These are phyloP conservation scores for Colletotrichum cuscutae DNA, from an alignment of 2,329 filamentous ascomycete species.

Conservation along the genomic window DNA sequence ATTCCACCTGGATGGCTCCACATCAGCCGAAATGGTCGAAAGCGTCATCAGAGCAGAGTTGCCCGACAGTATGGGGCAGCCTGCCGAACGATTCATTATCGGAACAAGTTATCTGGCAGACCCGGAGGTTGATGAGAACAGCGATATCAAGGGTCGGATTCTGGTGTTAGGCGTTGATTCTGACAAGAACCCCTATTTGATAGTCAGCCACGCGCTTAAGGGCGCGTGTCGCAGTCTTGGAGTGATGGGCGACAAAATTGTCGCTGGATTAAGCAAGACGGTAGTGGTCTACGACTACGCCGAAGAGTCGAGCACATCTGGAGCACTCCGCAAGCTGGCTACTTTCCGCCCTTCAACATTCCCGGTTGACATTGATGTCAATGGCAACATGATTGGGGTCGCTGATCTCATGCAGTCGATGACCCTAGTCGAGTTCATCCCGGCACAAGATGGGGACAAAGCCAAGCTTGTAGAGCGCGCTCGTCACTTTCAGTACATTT, in stretches of 20 bases:
- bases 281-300: slow-evolving; percentile 69
- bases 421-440: slow-evolving; percentile 78
- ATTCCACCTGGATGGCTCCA: slow-evolving; percentile 65
- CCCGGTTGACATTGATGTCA: slow-evolving; percentile 82
- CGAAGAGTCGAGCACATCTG: slow-evolving; percentile 65
- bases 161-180: slow-evolving; percentile 85
- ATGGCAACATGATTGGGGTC: slow-evolving; percentile 80
- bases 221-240: slow-evolving; percentile 85
- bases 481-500: slow-evolving; percentile 83
- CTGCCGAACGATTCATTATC: slow-evolving; percentile 85
- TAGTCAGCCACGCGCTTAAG: slow-evolving; percentile 76
- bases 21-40: slow-evolving; percentile 79
- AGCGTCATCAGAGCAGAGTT: slow-evolving; percentile 83
- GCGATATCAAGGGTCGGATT: slow-evolving; percentile 75
- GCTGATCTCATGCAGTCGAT: slow-evolving; percentile 95
- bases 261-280: slow-evolving; percentile 91
- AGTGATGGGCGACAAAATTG: slow-evolving; percentile 79
- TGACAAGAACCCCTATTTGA: slow-evolving; percentile 76
- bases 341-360: slow-evolving; percentile 85
- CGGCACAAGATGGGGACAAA: slow-evolving; percentile 64
- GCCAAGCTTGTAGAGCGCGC: slow-evolving; percentile 78
- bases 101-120: slow-evolving; percentile 84
- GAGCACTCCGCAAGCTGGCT: slow-evolving; percentile 75
- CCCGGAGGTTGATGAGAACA: slow-evolving; percentile 62
- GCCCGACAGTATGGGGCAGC: slow-evolving; percentile 63